A percentile compares a stretch with the other conserved stretches of the same genome.
These are phyloP conservation scores for Cyclostephanos invisitatus DNA, from an alignment of 108 stramenopile species.

Conservation along the genomic window DNA sequence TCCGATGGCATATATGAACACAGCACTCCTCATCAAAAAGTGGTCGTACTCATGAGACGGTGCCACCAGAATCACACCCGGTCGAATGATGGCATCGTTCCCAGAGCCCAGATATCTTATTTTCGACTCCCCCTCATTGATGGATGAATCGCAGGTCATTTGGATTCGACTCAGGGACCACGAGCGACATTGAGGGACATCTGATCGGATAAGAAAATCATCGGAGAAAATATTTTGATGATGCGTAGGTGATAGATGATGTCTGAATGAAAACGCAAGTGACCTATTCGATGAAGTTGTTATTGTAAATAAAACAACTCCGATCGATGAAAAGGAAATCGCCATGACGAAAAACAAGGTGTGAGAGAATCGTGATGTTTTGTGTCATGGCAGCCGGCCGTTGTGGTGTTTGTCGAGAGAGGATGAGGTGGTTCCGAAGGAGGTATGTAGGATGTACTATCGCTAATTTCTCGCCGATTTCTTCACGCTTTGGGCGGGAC, in stretches of 20 bases:
- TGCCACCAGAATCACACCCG: constrained; percentile 71
- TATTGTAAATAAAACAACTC: not conserved
- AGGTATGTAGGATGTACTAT: no score
- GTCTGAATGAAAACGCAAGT: constrained; percentile 4
- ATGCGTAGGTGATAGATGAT: not conserved
- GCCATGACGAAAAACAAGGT: not conserved
- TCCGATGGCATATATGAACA: constrained; percentile 81
- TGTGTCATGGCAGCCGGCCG: no score
- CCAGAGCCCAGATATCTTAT: constrained; percentile 69
- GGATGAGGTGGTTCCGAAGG: no score
- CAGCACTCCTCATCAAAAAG: constrained; percentile 70
- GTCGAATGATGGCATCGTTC: constrained; percentile 68
- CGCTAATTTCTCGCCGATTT: no score
- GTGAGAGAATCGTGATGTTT: no score
- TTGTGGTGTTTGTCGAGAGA: no score
- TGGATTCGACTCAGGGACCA: not conserved
- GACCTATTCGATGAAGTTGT: not conserved
- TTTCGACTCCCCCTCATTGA: not conserved
- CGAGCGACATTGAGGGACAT: not conserved
- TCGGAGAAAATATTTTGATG: constrained; percentile 1
- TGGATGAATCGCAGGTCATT: constrained; percentile 6
- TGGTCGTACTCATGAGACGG: constrained; percentile 80
- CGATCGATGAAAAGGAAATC: not conserved
- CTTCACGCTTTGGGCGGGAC: not conserved
- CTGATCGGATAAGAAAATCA: not conserved